Evolutionary conservation across 2,329 filamentous ascomycete genomes (phyloP).

Genomic region (Fusarium sp.): DNA sequence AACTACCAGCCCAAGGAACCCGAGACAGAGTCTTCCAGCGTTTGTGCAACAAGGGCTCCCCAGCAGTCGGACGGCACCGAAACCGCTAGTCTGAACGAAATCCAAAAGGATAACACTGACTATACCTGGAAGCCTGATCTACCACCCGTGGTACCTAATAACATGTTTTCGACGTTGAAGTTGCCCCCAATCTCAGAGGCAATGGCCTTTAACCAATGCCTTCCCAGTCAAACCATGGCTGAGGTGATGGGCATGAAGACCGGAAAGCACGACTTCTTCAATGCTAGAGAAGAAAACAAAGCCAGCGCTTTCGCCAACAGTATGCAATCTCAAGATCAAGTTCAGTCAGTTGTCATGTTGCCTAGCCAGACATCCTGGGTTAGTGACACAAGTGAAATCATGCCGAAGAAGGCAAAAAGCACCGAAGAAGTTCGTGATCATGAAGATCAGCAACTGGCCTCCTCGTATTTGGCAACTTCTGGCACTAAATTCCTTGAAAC

Average conservation of each 20-base stretch:
- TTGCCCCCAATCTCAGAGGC: conserved; percentile 41
- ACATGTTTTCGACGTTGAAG: conserved; percentile 6
- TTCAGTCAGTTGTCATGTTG: neutral
- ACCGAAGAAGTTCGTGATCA: neutral
- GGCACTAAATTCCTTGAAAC: conserved; percentile 53
- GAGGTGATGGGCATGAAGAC: conserved; percentile 52
- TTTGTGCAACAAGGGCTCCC: neutral
- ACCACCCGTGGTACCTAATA: conserved; percentile 13
- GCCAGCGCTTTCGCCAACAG: conserved; percentile 15
- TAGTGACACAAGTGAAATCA: neutral
- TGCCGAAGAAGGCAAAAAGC: neutral
- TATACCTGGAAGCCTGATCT: conserved; percentile 15
- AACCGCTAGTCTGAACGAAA: conserved; percentile 1
- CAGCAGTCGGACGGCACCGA: neutral
- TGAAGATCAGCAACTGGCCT: neutral
- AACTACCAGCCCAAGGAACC: neutral
- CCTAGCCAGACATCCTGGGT: neutral
- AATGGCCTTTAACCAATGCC: conserved; percentile 9
- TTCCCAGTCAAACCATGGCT: conserved; percentile 21
- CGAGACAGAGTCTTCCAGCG: neutral
- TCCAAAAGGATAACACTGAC: neutral
- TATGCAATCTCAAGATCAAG: neutral
- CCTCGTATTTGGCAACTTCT: conserved; percentile 46
- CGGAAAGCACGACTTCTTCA: conserved; percentile 57
- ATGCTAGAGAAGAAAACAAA: conserved; percentile 56